Evolutionary conservation across 441 rosid genomes (phyloP).

Genomic region (Erysimum cheiri): DNA sequence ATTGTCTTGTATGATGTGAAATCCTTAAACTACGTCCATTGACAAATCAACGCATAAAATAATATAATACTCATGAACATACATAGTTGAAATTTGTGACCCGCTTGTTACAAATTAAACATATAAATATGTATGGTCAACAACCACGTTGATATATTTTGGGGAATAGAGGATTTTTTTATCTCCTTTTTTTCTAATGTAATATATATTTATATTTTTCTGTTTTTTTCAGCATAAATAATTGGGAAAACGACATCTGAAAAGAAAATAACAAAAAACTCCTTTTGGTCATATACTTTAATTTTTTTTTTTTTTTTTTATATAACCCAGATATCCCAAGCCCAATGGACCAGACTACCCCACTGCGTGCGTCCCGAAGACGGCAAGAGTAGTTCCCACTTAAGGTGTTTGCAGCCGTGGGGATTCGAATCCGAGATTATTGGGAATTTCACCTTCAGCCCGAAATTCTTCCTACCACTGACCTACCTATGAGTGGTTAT

Average conservation of each 20-base stretch:
- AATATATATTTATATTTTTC: too few species aligned
- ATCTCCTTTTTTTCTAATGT: background rate
- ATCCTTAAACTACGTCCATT: constrained; percentile 15
- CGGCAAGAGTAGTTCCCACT: too few species aligned
- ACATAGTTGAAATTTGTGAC: constrained; percentile 5
- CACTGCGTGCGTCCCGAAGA: too few species aligned
- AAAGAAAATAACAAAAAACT: background rate
- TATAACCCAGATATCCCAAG: too few species aligned
- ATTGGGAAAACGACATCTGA: background rate
- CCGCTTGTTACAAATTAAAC: background rate
- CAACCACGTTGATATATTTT: background rate
- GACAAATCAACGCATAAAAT: constrained; percentile 3
- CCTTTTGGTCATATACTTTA: background rate
- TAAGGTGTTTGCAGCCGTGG: too few species aligned
- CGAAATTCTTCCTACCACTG: too few species aligned
- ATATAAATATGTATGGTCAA: constrained; percentile 19
- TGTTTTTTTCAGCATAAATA: too few species aligned
- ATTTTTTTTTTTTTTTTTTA: too few species aligned
- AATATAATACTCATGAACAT: constrained; percentile 10
- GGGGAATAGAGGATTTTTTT: background rate
- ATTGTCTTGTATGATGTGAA: constrained; percentile 3
- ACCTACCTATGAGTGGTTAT: too few species aligned
- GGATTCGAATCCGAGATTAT: too few species aligned
- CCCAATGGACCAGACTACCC: too few species aligned
- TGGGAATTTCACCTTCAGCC: too few species aligned